Base-by-base conservation (phyloP, 2,329 filamentous ascomycete genomes). In the Neospermospora avenae region DNA sequence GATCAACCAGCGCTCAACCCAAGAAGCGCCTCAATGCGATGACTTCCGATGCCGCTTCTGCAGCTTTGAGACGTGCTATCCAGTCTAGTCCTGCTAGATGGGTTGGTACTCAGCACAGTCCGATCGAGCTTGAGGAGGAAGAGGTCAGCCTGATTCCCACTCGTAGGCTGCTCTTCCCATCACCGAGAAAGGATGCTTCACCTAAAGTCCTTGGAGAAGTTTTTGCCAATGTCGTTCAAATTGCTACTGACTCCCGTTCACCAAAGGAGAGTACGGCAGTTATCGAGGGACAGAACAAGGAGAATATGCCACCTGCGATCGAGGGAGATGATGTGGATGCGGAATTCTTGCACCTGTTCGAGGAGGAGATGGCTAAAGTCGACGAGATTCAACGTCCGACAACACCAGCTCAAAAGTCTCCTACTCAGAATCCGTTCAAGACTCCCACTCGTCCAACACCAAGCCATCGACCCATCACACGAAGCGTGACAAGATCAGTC, bases 111-210 rank as follows among this genome's bases (percentile, higher is more conserved):
- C 80, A 77, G 16, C 75, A 81, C 52, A 85, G 80, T 66, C 84
- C 84, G 16, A 83, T 87, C 35, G 76, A 79, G 28, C 65, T 83
- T 5, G 79, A 80, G 35, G 80, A 80, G 28, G 77, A 82, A 53
- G 77, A 82, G 53, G 73, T 77, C n/a, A 73, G 76, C 13, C 73
- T 80, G 18, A 84, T 82, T 35, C 75, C 72, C 55, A 92, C 88
- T 0, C 81, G 88, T 62, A 81, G 91, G 60, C 74, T 93, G 2
- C 78, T 95, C 0, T 95, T 95, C 69, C 88, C 90, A 0, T 92
- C 89, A 0, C 90, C 90, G 2, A 81, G 86, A 45, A 88, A 88
- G 65, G 82, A 85, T 31, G 83, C 81, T 37, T 78, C 84, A 48
- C 76, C 81, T 1, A 90, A 85, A 70, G 81, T 83, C 22, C 77